Conservation (phyloP, 2,329 filamentous ascomycete genomes). For the Fusarium oligoseptatum region DNA sequence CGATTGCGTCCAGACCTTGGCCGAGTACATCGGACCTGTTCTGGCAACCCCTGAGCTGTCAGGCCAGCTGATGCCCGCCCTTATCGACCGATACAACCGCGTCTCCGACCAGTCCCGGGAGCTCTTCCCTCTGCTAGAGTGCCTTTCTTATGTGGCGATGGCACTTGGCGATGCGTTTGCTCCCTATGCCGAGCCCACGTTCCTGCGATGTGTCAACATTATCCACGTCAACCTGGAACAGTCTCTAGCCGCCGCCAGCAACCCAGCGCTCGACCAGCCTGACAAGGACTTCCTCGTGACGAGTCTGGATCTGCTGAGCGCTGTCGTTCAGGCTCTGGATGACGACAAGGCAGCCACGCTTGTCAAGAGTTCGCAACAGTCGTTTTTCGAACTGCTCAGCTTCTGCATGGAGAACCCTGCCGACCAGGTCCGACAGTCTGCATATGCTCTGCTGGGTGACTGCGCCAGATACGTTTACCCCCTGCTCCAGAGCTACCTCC, state of each 20-base stretch:
- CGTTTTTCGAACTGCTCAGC: constrained; percentile 89
- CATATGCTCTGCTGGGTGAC: constrained; percentile 94
- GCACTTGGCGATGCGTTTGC: constrained; percentile 86
- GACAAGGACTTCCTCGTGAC: constrained; percentile 98
- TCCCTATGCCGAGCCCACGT: constrained; percentile 88
- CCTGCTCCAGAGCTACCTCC: constrained; percentile 81
- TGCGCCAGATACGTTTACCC: constrained; percentile 93
- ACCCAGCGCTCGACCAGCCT: constrained; percentile 79
- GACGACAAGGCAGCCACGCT: constrained; percentile 80
- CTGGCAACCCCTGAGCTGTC: constrained; percentile 87
- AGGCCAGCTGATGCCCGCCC: constrained; percentile 88
- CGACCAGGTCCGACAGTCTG: constrained; percentile 95
- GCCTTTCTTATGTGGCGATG: constrained; percentile 91
- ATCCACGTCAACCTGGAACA: constrained; percentile 93
- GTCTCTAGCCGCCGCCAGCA: constrained; percentile 76
- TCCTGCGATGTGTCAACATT: constrained; percentile 88
- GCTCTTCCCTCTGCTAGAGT: constrained; percentile 95
- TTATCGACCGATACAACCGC: constrained; percentile 89
- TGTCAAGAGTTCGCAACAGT: constrained; percentile 80
- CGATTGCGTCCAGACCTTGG: constrained; percentile 96
- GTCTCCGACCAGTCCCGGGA: constrained; percentile 91
- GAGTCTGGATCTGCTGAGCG: constrained; percentile 91
- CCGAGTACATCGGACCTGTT: constrained; percentile 87
- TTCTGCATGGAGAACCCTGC: constrained; percentile 93
- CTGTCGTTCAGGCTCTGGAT: constrained; percentile 91